A percentile compares a stretch with the other conserved stretches of the same genome.
These are phyloP conservation scores for Pseudocercospora vitis DNA, from an alignment of 2,329 filamentous ascomycete genomes.

Conservation along the genomic window DNA sequence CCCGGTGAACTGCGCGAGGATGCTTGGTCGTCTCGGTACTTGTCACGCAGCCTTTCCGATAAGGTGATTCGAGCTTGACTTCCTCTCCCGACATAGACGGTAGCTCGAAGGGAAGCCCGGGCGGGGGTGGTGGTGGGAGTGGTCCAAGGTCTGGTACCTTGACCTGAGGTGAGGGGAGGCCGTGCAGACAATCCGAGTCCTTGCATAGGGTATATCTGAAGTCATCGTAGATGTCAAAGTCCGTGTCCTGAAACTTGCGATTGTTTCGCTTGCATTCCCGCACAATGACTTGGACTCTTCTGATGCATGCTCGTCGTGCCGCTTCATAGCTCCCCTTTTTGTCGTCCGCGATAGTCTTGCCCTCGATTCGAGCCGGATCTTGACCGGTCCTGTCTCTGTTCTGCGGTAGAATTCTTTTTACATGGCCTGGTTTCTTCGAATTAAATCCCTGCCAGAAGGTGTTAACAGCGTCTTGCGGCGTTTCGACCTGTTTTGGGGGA, in stretches of 20 bases:
- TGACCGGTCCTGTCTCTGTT: neutral
- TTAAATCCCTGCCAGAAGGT: conserved; percentile 7
- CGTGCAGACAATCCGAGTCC: conserved; percentile 52
- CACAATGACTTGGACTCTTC: conserved; percentile 56
- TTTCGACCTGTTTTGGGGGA: conserved; percentile 1
- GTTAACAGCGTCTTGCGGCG: conserved; percentile 2
- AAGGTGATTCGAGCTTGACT: neutral
- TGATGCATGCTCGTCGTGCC: conserved; percentile 65
- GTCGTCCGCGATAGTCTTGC: neutral
- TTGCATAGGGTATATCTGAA: conserved; percentile 6
- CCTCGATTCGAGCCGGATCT: conserved; percentile 1
- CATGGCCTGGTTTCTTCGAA: conserved; percentile 1
- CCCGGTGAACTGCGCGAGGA: neutral
- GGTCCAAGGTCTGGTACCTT: neutral
- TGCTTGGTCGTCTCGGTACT: neutral
- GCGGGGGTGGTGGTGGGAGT: neutral
- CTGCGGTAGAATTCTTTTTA: neutral
- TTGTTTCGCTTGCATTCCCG: conserved; percentile 69
- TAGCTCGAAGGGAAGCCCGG: neutral
- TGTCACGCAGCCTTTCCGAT: neutral
- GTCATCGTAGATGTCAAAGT: conserved; percentile 80
- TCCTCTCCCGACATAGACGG: neutral
- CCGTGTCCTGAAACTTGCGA: conserved; percentile 76
- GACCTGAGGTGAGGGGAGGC: conserved; percentile 36
- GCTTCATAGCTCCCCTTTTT: conserved; percentile 57